phyloP scores from a whole-genome alignment of 2,329 filamentous ascomycete species.

The Penicillium aurantiogriseum region DNA sequence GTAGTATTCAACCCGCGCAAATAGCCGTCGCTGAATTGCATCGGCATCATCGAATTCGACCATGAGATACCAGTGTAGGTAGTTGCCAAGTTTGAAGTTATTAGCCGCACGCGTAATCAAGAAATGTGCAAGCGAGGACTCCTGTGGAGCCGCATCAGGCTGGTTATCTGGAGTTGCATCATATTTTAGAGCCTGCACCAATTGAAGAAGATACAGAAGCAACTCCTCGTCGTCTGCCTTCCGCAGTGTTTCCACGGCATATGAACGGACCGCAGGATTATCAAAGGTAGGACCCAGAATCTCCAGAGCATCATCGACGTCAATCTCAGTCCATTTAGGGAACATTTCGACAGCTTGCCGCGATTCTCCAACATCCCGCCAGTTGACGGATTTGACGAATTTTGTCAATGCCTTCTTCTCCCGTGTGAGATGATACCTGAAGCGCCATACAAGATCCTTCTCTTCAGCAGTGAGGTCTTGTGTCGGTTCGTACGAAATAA shows the following conservation, averaged over 20 bases:
- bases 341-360: slow-evolving; percentile 87
- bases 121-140: slow-evolving; percentile 86
- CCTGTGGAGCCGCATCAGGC: slow-evolving; percentile 61
- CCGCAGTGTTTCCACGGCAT: slow-evolving; percentile 85
- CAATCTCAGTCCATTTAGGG: slow-evolving; percentile 92
- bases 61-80: slow-evolving; percentile 98
- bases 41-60: slow-evolving; percentile 89
- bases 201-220: slow-evolving; percentile 83
- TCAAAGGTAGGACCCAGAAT: slow-evolving; percentile 89
- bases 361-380: slow-evolving; percentile 80
- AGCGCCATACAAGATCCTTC: slow-evolving; percentile 96
- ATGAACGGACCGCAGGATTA: slow-evolving; percentile 81
- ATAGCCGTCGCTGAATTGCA: slow-evolving; percentile 76
- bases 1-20: slow-evolving; percentile 89
- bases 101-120: slow-evolving; percentile 82
- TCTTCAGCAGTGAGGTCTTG: slow-evolving; percentile 85
- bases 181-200: slow-evolving; percentile 95
- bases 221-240: slow-evolving; percentile 93
- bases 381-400: slow-evolving; percentile 96
- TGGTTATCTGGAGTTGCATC: slow-evolving; percentile 69
- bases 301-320: slow-evolving; percentile 93
- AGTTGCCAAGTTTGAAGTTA: slow-evolving; percentile 89
- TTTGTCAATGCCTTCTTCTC: slow-evolving; percentile 94
- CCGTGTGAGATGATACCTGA: slow-evolving; percentile 86
- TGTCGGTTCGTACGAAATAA: slow-evolving; percentile 90